Evolutionary conservation across 352 stramenopile species (phyloP).

Genomic region (Globisporangium radiosum): DNA sequence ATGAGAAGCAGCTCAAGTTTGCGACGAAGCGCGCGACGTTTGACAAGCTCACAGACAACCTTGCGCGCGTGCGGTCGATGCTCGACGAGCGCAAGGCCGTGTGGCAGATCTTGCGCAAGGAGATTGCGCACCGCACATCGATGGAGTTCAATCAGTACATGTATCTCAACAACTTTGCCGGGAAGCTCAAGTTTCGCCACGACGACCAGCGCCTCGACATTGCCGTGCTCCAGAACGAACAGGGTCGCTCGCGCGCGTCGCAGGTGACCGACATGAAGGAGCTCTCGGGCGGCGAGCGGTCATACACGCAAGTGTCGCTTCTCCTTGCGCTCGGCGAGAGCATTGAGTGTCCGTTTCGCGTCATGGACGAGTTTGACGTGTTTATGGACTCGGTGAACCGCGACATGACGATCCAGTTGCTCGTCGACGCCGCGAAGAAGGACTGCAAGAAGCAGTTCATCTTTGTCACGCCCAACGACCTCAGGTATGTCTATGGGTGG

Average conservation of each 20-base stretch:
- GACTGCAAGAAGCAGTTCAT: slow-evolving; percentile 83
- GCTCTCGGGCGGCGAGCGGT: slow-evolving; percentile 95
- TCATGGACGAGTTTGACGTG: slow-evolving; percentile 99
- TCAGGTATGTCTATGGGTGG: slow-evolving; percentile 42
- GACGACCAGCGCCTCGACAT: slow-evolving; percentile 72
- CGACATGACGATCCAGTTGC: slow-evolving; percentile 92
- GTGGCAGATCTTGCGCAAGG: slow-evolving; percentile 72
- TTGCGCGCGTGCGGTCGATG: slow-evolving; percentile 62
- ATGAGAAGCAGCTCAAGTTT: slow-evolving; percentile 70
- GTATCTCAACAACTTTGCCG: slow-evolving; percentile 79
- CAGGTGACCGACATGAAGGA: slow-evolving; percentile 96
- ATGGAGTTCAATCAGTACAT: slow-evolving; percentile 85
- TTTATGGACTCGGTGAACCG: slow-evolving; percentile 98
- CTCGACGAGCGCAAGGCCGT: slow-evolving; percentile 64
- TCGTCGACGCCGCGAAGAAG: slow-evolving; percentile 86
- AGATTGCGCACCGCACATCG: slow-evolving; percentile 72
- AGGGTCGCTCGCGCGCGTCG: slow-evolving; percentile 50
- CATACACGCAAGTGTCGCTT: slow-evolving; percentile 95
- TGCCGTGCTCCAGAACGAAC: slow-evolving; percentile 75
- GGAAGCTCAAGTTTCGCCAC: slow-evolving; percentile 78
- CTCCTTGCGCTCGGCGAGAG: slow-evolving; percentile 91
- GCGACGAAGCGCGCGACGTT: slow-evolving; percentile 54
- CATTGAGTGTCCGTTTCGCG: slow-evolving; percentile 91
- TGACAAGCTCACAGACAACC: slow-evolving; percentile 55
- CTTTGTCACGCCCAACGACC: slow-evolving; percentile 84